Evolutionary conservation across 169 alveolate species (phyloP).

Genomic region (Cryptosporidium meleagridis): DNA sequence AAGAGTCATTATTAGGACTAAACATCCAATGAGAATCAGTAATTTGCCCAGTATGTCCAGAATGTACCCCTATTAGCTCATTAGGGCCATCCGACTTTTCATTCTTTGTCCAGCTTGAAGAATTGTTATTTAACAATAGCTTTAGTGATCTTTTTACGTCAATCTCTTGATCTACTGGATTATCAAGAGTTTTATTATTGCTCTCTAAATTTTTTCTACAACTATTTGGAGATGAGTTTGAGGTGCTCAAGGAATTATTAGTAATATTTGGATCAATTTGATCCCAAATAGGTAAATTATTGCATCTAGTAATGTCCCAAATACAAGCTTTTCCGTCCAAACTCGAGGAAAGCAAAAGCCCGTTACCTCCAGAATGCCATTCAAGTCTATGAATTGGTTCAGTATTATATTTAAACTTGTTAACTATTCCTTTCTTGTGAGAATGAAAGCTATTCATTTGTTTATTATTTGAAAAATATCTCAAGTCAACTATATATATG

Average conservation of each 20-base stretch:
- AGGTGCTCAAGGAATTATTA: background rate
- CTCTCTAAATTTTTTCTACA: background rate
- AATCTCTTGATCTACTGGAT: background rate
- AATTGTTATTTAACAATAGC: background rate
- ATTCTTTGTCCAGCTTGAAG: constrained; percentile 7
- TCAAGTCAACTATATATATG: constrained; percentile 41
- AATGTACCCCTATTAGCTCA: constrained; percentile 66
- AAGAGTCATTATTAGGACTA: constrained; percentile 65
- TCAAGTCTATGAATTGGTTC: constrained; percentile 61
- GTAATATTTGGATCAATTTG: background rate
- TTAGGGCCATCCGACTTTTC: constrained; percentile 54
- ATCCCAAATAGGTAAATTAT: constrained; percentile 70
- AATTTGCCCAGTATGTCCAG: constrained; percentile 55
- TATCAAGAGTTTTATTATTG: background rate
- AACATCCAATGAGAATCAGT: constrained; percentile 70
- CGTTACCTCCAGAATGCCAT: constrained; percentile 74
- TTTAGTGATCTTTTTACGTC: constrained; percentile 19
- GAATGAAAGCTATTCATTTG: background rate
- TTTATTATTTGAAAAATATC: constrained; percentile 59
- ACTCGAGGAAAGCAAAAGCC: constrained; percentile 54
- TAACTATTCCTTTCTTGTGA: constrained; percentile 4
- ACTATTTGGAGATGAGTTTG: constrained; percentile 1
- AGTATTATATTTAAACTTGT: constrained; percentile 12
- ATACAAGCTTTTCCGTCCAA: constrained; percentile 41
- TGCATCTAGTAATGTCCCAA: constrained; percentile 64